Evolutionary conservation across 768 basidiomycete species (phyloP), one percentile per base, ranked within the genome.

Genomic region (Termitomyces sp.): DNA sequence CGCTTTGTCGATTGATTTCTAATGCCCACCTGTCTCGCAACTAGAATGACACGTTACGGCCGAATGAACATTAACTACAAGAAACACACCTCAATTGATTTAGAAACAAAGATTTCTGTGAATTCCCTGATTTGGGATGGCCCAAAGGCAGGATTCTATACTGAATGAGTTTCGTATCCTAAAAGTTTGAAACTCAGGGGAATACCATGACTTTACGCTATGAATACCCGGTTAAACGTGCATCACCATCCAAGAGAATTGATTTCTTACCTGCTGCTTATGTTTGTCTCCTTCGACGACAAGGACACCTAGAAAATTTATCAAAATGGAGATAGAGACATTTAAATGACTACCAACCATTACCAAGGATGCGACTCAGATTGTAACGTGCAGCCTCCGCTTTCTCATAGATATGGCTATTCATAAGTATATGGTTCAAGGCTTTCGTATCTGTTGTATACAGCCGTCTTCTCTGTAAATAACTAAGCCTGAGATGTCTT

Each of bases 131-230:
- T 78, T 65, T 87, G 86, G 0, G 78, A 71, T 3, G 79, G 76
- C 0, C 86, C 85, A 65, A 89, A 89, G 0, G 86, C 86, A 15
- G 87, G 87, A 63, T 88, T 89, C 87, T 83, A 58, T 37, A n/a
- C 7, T 17, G 20, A 10, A 53, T 38, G 29, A 37, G n/a, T n/a
- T 40, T 37, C 10, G 52, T 15, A 5, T 38, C 52, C 7, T 20
- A 10, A 29, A 47, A 4, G 46, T 10, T 5, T 34, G 14, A 45
- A 12, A 32, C 38, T 14, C 42, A 58, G 36, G 15, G 10, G 14
- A 11, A 32, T 61, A 79, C 81, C 79, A 81, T 80, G n/a, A 81
- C 71, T 63, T 69, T 77, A n/a, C 81, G 70, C 78, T 81, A 57
- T 14, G 42, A 62, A 29, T 36, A 42, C 48, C 15, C 31, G 37